Evolutionary conservation across 768 basidiomycete genomes (phyloP), one percentile per base, ranked within the genome.

Genomic region (Pholiota microspora): DNA sequence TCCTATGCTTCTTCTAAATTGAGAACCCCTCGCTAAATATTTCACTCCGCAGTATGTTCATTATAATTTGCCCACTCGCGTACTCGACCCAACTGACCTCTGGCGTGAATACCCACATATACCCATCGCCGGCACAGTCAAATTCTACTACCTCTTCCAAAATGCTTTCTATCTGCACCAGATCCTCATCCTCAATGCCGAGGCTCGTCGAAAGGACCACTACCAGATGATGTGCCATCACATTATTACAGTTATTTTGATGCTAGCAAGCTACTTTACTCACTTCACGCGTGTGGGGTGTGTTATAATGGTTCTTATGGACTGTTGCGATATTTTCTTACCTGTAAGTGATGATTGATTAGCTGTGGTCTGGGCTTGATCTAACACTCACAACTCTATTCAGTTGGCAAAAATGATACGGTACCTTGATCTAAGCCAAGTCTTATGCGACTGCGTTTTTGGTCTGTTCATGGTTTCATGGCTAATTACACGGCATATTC

Each of bases 191-290:
- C 80, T 99, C 69, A 92, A 98, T 69, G 87, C 94, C 24, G 97
- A 99, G 69, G 93, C 86, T 34, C 82, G 85, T 51, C 79, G 97
- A 53, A 94, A 92, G 68, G 97, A 99, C 70, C 93, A 98, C 70
- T 75, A 77, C 62, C 96, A 98, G 71, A 98, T 98, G 96, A 89
- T 98, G 82, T 75, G 86, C 23, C 97, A 99, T 74, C 97, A 99
- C 68, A 67, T 96, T 62, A 88, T 98, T 60, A 96, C 94, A 10
- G 80, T 94, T 56, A 65, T 78, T 46, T 82, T 99, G 57, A 84
- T 98, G 72, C 70, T 77, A 29, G 64, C 76, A 35, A 94, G 91
- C 69, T 98, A 97, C 72, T 78, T 79, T 56, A 83, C 78, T 67
- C 88, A 94, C 71, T 88, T 86, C 67, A 96, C 92, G 7, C 88